These are phyloP conservation scores for Cyberlindnera veronae DNA, from an alignment of 805 yeast species.

Conservation along the genomic window DNA sequence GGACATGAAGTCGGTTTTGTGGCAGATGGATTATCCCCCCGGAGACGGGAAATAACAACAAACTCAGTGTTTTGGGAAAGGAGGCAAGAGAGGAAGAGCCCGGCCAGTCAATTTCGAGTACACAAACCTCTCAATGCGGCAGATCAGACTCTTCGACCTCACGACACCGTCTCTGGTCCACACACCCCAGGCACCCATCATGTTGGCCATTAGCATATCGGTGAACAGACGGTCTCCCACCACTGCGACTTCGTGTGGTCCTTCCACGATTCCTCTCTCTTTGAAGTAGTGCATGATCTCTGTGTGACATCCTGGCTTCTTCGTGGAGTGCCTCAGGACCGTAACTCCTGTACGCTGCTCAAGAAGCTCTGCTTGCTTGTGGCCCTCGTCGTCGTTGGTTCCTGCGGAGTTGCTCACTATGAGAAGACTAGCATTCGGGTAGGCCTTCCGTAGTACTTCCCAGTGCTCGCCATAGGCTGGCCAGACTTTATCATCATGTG, in stretches of 20 bases:
- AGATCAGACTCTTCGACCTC: slow-evolving; percentile 46
- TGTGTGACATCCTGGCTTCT: slow-evolving; percentile 76
- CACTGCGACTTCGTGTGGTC: slow-evolving; percentile 68
- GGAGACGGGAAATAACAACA: no score
- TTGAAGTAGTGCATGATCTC: slow-evolving; percentile 65
- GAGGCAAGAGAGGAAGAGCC: slow-evolving; percentile 4
- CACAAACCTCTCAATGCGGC: slow-evolving; percentile 46
- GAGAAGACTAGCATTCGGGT: slow-evolving; percentile 61
- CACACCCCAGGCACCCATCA: slow-evolving; percentile 82
- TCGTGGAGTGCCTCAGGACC: slow-evolving; percentile 67
- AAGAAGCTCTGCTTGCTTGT: slow-evolving; percentile 55
- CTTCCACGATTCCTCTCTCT: slow-evolving; percentile 37
- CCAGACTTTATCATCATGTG: slow-evolving; percentile 77
- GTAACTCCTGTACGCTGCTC: slow-evolving; percentile 65
- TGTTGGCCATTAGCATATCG: slow-evolving; percentile 89
- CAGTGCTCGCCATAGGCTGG: slow-evolving; percentile 61
- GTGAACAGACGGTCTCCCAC: slow-evolving; percentile 92
- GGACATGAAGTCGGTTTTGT: neutral
- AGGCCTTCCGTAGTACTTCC: slow-evolving; percentile 47
- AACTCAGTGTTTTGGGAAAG: slow-evolving; percentile 2
- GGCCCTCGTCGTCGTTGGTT: slow-evolving; percentile 64
- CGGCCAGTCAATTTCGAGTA: slow-evolving; percentile 13
- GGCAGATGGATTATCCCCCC: neutral
- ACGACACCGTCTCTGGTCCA: slow-evolving; percentile 83
- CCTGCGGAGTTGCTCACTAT: slow-evolving; percentile 95